Base-by-base conservation (phyloP, 495 filamentous ascomycete genomes). In the Aspergillus kassunensis region DNA sequence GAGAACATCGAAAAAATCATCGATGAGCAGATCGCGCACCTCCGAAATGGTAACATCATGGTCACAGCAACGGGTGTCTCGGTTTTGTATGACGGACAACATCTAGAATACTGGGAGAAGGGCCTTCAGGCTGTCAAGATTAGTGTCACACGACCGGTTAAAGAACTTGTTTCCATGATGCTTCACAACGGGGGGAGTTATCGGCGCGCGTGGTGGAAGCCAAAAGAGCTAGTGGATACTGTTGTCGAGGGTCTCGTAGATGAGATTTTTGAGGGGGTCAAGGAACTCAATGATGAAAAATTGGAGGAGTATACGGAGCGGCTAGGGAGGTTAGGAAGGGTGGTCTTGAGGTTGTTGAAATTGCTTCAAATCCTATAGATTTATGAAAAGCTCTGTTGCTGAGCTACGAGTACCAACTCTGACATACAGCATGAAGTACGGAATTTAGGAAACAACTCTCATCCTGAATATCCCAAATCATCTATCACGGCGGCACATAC, bases 61-160 rank as follows among this genome's bases (percentile, higher is more conserved):
- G 3, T 33, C 27, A 33, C 43, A 1, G 43, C 29, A 3, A 6
- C 15, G 0, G 43, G 43, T 5, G 2, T 33, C 27, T 33, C 27
- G 7, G 43, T 45, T 10, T 27, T 45, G 3, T 45, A 45, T 20
- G 7, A 33, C 15, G 43, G 27, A 0, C 6, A 45, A 19, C 27
- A 45, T 33, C 43, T 45, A 2, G 27, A 45, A 6, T 45, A 45
- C 43, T 45, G 43, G 43, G 43, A 33, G 15, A 33, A 20, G 18
- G 43, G 29, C 1, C 7, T 45, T 0, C 43, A 45, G 15, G 16
- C 27, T 3, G 13, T 45, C 15, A 1, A n/a, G 9, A 20, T 45
- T n/a, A 34, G 19, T 20, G 18, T 33, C 6, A 45, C 43, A 29
- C 10, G 24, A 16, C 29, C 43, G 29, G 27, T 45, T n/a, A 34